Evolutionary conservation across 148 eudicot genomes (phyloP).

Genomic region (Suaeda aralocaspica): DNA sequence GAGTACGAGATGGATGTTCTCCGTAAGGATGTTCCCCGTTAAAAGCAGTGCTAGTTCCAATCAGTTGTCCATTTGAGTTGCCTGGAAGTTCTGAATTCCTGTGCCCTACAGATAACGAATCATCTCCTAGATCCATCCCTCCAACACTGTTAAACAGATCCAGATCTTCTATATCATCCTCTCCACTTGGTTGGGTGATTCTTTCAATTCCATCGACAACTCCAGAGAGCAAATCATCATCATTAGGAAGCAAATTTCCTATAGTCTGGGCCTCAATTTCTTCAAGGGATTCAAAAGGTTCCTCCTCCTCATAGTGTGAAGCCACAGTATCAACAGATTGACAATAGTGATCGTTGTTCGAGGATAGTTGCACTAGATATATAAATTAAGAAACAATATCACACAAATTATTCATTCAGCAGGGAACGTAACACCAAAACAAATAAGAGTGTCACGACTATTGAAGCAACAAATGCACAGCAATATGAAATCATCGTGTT

Average conservation of each 20-base stretch:
- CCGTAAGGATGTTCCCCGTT: constrained; percentile 42
- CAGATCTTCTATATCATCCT: constrained; percentile 59
- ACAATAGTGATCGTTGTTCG: constrained; percentile 38
- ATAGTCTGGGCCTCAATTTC: constrained; percentile 92
- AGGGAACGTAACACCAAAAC: background rate
- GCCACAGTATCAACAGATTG: constrained; percentile 55
- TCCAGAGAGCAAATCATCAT: constrained; percentile 79
- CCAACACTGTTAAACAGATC: constrained; percentile 79
- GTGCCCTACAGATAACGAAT: constrained; percentile 36
- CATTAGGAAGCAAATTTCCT: constrained; percentile 87
- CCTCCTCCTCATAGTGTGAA: constrained; percentile 57
- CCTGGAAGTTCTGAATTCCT: constrained; percentile 32
- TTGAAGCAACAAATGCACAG: background rate
- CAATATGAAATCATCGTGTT: background rate
- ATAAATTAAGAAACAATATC: background rate
- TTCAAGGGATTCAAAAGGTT: constrained; percentile 67
- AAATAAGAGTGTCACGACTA: background rate
- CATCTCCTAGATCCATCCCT: constrained; percentile 86
- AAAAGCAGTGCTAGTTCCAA: constrained; percentile 27
- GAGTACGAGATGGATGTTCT: constrained; percentile 60
- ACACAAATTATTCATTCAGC: background rate
- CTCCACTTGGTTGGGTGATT: constrained; percentile 30
- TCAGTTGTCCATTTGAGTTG: constrained; percentile 28
- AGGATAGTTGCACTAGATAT: constrained; percentile 51
- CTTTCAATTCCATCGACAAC: constrained; percentile 58